Conservation (phyloP, 495 filamentous ascomycete genomes). For the Penicillium robsamsonii region DNA sequence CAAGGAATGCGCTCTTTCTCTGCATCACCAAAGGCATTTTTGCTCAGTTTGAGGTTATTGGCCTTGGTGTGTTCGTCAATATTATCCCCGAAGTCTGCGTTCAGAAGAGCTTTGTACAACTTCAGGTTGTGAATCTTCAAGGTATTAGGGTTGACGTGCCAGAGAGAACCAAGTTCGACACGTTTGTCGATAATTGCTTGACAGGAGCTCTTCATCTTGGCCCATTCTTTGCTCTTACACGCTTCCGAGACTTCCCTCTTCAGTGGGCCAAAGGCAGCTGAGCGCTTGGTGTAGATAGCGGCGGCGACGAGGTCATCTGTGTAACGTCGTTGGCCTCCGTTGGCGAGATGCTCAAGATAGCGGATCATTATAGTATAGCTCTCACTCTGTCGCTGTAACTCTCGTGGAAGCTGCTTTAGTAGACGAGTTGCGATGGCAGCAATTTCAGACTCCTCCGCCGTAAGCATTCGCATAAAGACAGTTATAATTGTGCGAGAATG, state of each 20-base stretch:
- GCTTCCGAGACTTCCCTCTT: not conserved
- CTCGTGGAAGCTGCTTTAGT: conserved; percentile 1
- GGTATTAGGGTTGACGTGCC: not conserved
- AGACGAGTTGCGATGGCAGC: conserved; percentile 2
- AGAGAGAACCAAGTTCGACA: not conserved
- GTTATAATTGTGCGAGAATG: conserved; percentile 26
- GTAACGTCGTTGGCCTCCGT: not conserved
- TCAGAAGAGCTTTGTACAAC: conserved; percentile 5
- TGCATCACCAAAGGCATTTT: conserved; percentile 19
- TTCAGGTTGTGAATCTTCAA: conserved; percentile 5
- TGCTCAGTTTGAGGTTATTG: not conserved
- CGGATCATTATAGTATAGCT: conserved; percentile 1
- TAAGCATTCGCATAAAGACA: conserved; percentile 24
- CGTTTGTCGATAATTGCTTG: conserved; percentile 7
- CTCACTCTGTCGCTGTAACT: not conserved
- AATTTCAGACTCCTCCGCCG: conserved; percentile 7
- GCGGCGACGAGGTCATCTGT: not conserved
- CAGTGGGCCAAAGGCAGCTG: not conserved
- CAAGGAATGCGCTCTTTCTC: conserved; percentile 22
- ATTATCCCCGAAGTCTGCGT: not conserved
- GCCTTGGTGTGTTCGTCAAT: not conserved
- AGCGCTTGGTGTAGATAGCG: conserved; percentile 1
- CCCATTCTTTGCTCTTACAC: conserved; percentile 3
- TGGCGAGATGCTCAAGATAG: conserved; percentile 4
- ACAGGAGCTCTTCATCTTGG: not conserved